Conservation (phyloP, 495 filamentous ascomycete species). For the Jackrogersella minutella region DNA sequence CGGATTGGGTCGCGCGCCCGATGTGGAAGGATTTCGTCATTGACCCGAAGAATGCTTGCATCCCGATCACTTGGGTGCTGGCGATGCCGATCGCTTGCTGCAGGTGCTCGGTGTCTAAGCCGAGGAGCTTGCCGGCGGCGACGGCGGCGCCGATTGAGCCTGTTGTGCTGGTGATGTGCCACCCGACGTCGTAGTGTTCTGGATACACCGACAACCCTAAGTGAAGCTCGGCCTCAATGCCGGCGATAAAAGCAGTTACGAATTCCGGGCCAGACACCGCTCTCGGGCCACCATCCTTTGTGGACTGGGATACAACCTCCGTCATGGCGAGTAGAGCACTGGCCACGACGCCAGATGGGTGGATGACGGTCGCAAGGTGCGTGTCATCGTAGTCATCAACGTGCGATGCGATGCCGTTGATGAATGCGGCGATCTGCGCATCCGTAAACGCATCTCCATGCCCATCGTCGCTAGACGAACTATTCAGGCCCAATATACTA, state of each 20-base stretch:
- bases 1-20: constrained; percentile 60
- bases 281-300: constrained; percentile 37
- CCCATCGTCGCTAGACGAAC: constrained; percentile 10
- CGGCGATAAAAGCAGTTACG: constrained; percentile 60
- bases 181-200: constrained; percentile 63
- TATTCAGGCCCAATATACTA: constrained; percentile 52
- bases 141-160: constrained; percentile 62
- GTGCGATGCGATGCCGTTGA: constrained; percentile 64
- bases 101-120: constrained; percentile 48
- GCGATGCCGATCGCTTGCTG: constrained; percentile 63
- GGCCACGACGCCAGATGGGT: constrained; percentile 61
- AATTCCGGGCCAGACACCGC: constrained; percentile 54
- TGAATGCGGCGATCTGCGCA: constrained; percentile 60
- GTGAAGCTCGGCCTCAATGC: constrained; percentile 62
- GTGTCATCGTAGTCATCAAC: constrained; percentile 68
- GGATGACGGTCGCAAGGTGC: constrained; percentile 64
- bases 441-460: constrained; percentile 42
- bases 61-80: constrained; percentile 59
- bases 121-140: constrained; percentile 56
- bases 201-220: constrained; percentile 60
- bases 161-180: constrained; percentile 63
- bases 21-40: constrained; percentile 65
- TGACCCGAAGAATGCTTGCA: constrained; percentile 63
- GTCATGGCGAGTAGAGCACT: constrained; percentile 57
- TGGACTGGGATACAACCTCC: constrained; percentile 31